Base-by-base conservation (phyloP, 371 early-diverging fungal genomes). In the Cokeromyces recurvatus region DNA sequence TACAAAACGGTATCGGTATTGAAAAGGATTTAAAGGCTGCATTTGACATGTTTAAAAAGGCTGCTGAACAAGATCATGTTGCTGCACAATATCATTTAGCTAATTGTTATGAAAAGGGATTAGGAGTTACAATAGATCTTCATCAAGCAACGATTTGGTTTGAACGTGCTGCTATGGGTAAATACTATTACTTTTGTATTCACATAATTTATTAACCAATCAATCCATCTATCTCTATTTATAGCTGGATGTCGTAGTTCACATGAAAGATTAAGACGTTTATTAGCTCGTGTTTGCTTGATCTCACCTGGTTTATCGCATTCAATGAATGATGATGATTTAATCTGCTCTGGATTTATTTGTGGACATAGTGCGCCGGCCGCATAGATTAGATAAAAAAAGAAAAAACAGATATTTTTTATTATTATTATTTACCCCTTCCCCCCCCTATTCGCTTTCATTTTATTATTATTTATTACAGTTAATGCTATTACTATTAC, bases 1-100 rank as follows among this genome's bases (percentile, higher is more conserved):
- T 87, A 24, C 89, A 90, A 46, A 68, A 79, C 49, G 93, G 93
- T 11, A 69, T 85, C 36, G 92, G 88, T 36, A 71, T 80, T 22
- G 68, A 72, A 5, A 71, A 66, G n/a, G 78, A 87, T 59, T 57
- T 67, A 2, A 55, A 50, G 36, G 44, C 71, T 23, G 88, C 89
- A 4, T 74, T 81, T 34, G 51, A 71, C 7, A 78, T 79, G 59
- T 87, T 82, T 60, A 46, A 49, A 19, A 54, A 64, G 17, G 81
- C 89, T 7, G 87, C 88, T 2, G 74, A 81, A 37, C 77, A 77
- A 41, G 81, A 79, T 21, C 77, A 86, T 56, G 59, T 77, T 24
- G 66, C 78, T n/a, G 85, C 84, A 9, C 78, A 79, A 37, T 77
- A 74, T 47, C 79, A 83, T 50, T 62, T 87, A 5, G 84, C 86